Evolutionary conservation across 345 rosid species (phyloP), one percentile per base, ranked within the genome.

Genomic region (Limnanthes douglasii): DNA sequence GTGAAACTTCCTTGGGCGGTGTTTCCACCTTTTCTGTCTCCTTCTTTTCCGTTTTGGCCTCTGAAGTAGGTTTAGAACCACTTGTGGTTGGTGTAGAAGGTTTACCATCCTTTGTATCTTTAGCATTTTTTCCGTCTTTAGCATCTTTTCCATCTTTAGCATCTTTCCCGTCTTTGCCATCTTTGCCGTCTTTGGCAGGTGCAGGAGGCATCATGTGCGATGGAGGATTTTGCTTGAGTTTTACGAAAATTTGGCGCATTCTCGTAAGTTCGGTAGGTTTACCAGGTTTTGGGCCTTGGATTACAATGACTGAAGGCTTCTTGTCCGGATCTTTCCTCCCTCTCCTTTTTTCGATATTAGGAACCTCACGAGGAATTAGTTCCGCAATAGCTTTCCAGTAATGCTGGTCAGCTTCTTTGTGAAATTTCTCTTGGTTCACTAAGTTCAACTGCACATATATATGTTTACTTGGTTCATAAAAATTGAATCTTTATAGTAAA

Each of bases 381-480:
- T 90, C 96, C 0, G 93, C 82, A 16, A 90, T 84, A 24, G 96
- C 94, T 60, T 80, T 90, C 93, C 94, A 84, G 65, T 70, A 90
- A 51, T 90, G 92, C 47, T 60, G 38, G 56, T 80, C 75, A 5
- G 78, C 96, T 59, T 85, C 99, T 50, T 78, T 75, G 60, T 78
- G 93, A 65, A 92, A 92, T 65, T 73, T 81, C 64, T 84, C 99
- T 63, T 78, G 94, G 64, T 78, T 81, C 34, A 66, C 73, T 69
- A 75, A 57, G 57, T 71, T 56, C 10, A 85, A 53, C 98, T 90
- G 68, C 46, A 54, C 15, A 28, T 8, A 41, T 13, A 48, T 13
- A 39, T 6, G 17, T 20, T 22, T 25, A 10, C 5, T 22, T 12
- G 4, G 13, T 18, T n/a, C n/a, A n/a, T n/a, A n/a, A n/a, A n/a